Base-by-base conservation (phyloP, 225 moss, liverwort and hornwort species). In the Pseudisothecium myosuroides region DNA sequence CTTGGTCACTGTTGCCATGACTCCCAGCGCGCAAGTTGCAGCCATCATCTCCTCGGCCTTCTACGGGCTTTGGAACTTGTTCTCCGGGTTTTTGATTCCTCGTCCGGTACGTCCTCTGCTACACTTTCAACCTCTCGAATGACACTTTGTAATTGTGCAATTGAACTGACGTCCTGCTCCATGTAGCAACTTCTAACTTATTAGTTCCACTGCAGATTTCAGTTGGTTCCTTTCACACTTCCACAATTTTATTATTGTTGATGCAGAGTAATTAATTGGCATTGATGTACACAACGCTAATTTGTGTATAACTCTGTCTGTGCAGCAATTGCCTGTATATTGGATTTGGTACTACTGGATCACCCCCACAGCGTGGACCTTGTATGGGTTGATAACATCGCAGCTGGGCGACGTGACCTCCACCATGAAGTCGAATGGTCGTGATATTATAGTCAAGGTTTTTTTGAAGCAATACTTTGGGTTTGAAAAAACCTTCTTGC, bases 321-420 rank as follows among this genome's bases (percentile, higher is more conserved):
- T 78, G 93, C 97, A 97, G 96, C 88, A 94, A 92, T 36, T 97
- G 60, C 97, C 97, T 37, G 77, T 96, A 32, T 97, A 96, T 92
- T 97, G 97, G 97, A 80, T 94, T 63, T 97, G 97, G 97, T 97
- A 95, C 74, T 96, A 95, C 64, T 97, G 97, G 97, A 90, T 91
- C 47, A 94, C 94, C 14, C 97, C 97, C 9, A 95, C 95, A 2
- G 96, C 97, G 19, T 97, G 97, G 97, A 96, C 97, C 24, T 81
- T 97, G 23, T 96, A 96, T 83, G 97, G 97, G 50, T 84, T 97
- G 82, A 82, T 97, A 34, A 81, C 93, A 7, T 94, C 97, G 13
- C 97, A 96, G 88, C 91, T 97, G 1, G 97, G 97, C 2, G 96
- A 95, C 76, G 83, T 93, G 18, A 89, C 85, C 10, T 61, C 63